A percentile compares a stretch with the other conserved stretches of the same genome.
Conservation (phyloP, 177 flowering plant species). For the Vitis hybrid region DNA sequence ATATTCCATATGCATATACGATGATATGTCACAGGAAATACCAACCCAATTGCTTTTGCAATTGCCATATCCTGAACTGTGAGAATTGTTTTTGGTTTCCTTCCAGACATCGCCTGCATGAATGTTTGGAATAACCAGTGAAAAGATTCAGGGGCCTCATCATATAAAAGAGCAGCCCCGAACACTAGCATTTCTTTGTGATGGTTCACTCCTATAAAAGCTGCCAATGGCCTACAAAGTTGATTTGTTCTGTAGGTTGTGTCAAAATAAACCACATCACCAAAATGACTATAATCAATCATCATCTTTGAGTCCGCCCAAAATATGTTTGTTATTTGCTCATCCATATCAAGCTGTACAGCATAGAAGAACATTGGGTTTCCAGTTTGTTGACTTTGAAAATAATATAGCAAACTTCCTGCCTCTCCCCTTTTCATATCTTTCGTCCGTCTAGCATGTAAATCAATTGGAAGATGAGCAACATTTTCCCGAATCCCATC, state of each 20-base stretch:
- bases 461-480: slow-evolving; percentile 23
- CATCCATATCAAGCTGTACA: slow-evolving; percentile 42
- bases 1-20: slow-evolving; percentile 34
- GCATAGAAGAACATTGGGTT: slow-evolving; percentile 34
- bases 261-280: slow-evolving; percentile 46
- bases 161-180: slow-evolving; percentile 38
- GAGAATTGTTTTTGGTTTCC: slow-evolving; percentile 31
- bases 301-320: slow-evolving; percentile 41
- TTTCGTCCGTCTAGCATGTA: slow-evolving; percentile 19
- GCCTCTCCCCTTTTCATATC: slow-evolving; percentile 29
- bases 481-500: slow-evolving; percentile 14
- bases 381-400: slow-evolving; percentile 26
- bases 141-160: slow-evolving; percentile 32
- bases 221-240: slow-evolving; percentile 20
- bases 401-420: slow-evolving; percentile 27
- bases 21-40: slow-evolving; percentile 24
- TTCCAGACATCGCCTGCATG: slow-evolving; percentile 26
- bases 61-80: slow-evolving; percentile 25
- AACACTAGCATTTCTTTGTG: slow-evolving; percentile 33
- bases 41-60: slow-evolving; percentile 21
- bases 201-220: slow-evolving; percentile 37
- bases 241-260: slow-evolving; percentile 24
- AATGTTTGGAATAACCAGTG: slow-evolving; percentile 39
- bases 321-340: slow-evolving; percentile 34
- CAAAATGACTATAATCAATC: slow-evolving; percentile 36